These are phyloP conservation scores for Colletotrichum aenigma DNA, from an alignment of 2,329 filamentous ascomycete genomes.

Conservation along the genomic window DNA sequence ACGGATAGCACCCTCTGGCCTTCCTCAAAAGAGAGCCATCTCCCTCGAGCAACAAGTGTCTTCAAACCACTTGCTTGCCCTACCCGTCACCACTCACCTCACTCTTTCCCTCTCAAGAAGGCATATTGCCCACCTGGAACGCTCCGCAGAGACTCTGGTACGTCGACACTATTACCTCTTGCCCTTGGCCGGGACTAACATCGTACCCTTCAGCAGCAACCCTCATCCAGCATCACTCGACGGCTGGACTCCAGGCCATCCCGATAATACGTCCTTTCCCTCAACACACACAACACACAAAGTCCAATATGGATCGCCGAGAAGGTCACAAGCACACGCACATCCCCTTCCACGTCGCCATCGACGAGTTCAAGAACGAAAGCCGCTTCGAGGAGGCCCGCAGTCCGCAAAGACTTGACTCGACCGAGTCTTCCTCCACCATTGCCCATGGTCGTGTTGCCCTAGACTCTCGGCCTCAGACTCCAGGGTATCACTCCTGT, in stretches of 20 bases:
- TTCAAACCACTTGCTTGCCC: not conserved
- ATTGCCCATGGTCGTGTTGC: not conserved
- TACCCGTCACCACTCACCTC: not conserved
- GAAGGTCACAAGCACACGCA: not conserved
- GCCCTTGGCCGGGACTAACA: not conserved
- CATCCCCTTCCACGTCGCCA: not conserved
- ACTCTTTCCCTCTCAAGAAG: not conserved
- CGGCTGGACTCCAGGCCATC: not conserved
- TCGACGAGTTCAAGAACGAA: not conserved
- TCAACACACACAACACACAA: not conserved
- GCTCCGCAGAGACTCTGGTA: not conserved
- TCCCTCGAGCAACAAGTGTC: not conserved
- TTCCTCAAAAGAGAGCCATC: not conserved
- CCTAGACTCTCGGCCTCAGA: not conserved
- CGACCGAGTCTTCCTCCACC: not conserved
- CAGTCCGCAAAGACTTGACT: constrained; percentile 5
- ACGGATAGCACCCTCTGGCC: not conserved
- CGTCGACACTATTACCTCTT: not conserved
- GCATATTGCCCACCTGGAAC: no score
- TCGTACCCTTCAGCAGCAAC: not conserved
- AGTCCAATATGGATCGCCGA: not conserved
- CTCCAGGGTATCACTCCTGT: not conserved
- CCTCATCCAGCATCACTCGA: not conserved
- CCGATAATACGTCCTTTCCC: not conserved
- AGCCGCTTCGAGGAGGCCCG: not conserved